A percentile compares a stretch with the other conserved stretches of the same genome.
phyloP scores from a whole-genome alignment of 73 alveolate species.

The Chromera velia region DNA sequence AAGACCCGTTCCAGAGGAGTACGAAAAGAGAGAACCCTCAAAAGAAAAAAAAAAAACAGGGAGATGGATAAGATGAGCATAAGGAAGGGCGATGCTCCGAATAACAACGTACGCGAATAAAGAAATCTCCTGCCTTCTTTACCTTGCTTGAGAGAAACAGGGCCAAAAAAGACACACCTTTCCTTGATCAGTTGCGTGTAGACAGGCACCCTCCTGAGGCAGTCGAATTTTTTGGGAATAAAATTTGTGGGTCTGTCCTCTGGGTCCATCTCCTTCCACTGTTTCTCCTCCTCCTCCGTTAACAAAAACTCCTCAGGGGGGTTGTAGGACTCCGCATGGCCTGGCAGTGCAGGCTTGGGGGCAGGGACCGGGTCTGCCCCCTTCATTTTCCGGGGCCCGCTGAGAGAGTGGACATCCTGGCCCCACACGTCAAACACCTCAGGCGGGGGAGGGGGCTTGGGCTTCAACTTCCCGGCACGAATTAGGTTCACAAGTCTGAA shows the following conservation, averaged over 20 bases:
- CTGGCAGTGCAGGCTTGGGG: constrained; percentile 85
- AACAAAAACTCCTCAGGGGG: constrained; percentile 75
- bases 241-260: constrained; percentile 58
- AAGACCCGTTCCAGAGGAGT: no score
- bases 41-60: no score
- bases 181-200: constrained; percentile 78
- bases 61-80: no score
- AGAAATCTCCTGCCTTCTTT: no score
- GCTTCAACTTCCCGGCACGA: constrained; percentile 78
- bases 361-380: constrained; percentile 63
- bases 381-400: constrained; percentile 42
- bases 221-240: constrained; percentile 57
- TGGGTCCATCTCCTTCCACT: constrained; percentile 52
- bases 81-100: no score
- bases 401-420: constrained; percentile 47
- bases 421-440: constrained; percentile 67
- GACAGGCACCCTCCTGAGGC: constrained; percentile 82
- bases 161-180: no score
- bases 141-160: no score
- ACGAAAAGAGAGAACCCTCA: no score
- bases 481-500: constrained; percentile 67
- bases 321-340: constrained; percentile 85
- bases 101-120: no score
- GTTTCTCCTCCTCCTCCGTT: constrained; percentile 64
- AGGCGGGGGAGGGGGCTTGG: constrained; percentile 33